These are phyloP conservation scores for Knufia fluminis DNA, from an alignment of 2,329 filamentous ascomycete genomes.

Conservation along the genomic window DNA sequence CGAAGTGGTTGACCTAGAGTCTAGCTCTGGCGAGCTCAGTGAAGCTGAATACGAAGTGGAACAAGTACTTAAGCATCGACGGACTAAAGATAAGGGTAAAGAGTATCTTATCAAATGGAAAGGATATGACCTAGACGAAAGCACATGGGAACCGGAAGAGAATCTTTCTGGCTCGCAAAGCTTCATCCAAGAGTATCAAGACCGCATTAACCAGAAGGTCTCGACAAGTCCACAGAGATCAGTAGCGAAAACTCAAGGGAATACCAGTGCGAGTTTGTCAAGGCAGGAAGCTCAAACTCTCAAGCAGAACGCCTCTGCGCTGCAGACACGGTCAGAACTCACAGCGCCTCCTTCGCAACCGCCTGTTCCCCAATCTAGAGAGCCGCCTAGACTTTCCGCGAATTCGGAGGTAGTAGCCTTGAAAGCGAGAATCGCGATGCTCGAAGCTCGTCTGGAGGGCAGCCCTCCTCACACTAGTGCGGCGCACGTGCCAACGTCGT, in stretches of 20 bases:
- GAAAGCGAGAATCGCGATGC: background rate
- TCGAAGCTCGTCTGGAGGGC: background rate
- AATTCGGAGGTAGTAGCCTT: background rate
- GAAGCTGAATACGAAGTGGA: background rate
- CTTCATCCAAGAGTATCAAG: background rate
- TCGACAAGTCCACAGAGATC: background rate
- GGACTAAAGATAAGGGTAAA: background rate
- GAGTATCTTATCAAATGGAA: conserved; percentile 4
- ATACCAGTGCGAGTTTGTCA: no score
- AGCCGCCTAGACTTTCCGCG: background rate
- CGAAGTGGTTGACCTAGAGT: background rate
- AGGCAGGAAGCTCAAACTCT: no score
- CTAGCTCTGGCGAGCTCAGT: background rate
- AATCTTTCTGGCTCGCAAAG: background rate
- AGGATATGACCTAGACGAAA: background rate
- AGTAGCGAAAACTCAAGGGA: no score
- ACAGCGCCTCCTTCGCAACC: no score
- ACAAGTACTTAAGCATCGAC: background rate
- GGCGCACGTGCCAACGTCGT: no score
- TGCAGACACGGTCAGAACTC: no score
- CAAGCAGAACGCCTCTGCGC: no score
- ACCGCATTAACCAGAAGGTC: background rate
- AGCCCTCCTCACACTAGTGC: background rate
- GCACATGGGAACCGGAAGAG: conserved; percentile 1
- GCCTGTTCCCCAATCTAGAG: no score